A percentile compares a stretch with the other conserved stretches of the same genome.
Evolutionary conservation across 2,329 filamentous ascomycete species (phyloP).

Genomic region (Plenodomus biglobosus): DNA sequence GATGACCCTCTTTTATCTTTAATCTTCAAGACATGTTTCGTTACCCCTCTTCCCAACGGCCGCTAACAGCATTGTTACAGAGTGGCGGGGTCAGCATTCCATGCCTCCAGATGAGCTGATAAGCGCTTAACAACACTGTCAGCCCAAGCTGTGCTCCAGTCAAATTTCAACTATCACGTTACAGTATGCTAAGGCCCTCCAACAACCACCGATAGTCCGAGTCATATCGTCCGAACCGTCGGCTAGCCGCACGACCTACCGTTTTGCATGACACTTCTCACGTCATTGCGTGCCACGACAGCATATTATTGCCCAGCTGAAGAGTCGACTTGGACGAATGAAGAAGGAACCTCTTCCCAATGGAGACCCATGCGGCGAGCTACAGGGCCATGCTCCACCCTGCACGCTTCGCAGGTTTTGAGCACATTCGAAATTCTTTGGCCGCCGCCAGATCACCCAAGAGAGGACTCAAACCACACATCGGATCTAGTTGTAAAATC

Average conservation of each 20-base stretch:
- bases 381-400: no score
- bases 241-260: not conserved
- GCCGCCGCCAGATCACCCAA: no score
- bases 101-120: not conserved
- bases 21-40: not conserved
- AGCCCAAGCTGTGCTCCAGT: not conserved
- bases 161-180: not conserved
- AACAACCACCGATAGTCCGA: not conserved
- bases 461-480: no score
- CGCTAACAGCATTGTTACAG: not conserved
- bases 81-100: not conserved
- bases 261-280: not conserved
- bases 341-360: no score
- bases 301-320: not conserved
- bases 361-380: no score
- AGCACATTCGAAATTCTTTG: no score
- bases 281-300: not conserved
- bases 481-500: no score
- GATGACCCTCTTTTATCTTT: not conserved
- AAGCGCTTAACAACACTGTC: not conserved
- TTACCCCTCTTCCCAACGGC: not conserved
- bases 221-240: not conserved
- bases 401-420: no score
- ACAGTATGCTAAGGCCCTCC: not conserved
- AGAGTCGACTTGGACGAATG: no score